Conservation (phyloP, 176 grass and related monocot species). For the Carex kokanica region DNA sequence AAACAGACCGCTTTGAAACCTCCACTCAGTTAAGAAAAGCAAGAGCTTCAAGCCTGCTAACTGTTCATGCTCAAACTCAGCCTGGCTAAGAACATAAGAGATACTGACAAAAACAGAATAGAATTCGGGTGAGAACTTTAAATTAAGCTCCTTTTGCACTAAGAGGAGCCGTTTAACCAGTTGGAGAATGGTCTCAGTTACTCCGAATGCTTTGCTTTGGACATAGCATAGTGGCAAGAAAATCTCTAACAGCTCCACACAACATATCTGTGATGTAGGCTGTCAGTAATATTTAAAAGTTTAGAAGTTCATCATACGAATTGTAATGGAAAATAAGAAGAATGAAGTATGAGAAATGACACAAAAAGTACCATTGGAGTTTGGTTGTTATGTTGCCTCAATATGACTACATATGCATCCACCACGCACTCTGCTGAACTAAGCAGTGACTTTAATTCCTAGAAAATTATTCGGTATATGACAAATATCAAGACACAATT, state of each 20-base stretch:
- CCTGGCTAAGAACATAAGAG: conserved; percentile 50
- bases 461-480: conserved; percentile 13
- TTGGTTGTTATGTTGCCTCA: conserved; percentile 52
- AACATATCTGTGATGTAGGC: conserved; percentile 44
- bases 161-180: conserved; percentile 61
- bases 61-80: conserved; percentile 93
- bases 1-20: conserved; percentile 59
- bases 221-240: conserved; percentile 55
- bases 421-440: conserved; percentile 59
- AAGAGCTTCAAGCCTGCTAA: conserved; percentile 70
- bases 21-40: conserved; percentile 69
- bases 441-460: conserved; percentile 60
- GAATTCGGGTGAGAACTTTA: conserved; percentile 52
- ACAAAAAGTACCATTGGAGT: conserved; percentile 44
- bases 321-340: conserved; percentile 9
- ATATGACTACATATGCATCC: conserved; percentile 69
- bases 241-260: conserved; percentile 49
- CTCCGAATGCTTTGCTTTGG: conserved; percentile 48
- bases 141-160: conserved; percentile 59
- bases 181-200: conserved; percentile 45
- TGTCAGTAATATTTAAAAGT: conserved; percentile 46
- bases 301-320: not conserved
- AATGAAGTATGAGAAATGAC: conserved; percentile 14
- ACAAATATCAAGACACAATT: conserved; percentile 16
- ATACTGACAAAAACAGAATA: conserved; percentile 53